phyloP scores from a whole-genome alignment of 371 early-diverging fungal species.

The Lichtheimia ornata region DNA sequence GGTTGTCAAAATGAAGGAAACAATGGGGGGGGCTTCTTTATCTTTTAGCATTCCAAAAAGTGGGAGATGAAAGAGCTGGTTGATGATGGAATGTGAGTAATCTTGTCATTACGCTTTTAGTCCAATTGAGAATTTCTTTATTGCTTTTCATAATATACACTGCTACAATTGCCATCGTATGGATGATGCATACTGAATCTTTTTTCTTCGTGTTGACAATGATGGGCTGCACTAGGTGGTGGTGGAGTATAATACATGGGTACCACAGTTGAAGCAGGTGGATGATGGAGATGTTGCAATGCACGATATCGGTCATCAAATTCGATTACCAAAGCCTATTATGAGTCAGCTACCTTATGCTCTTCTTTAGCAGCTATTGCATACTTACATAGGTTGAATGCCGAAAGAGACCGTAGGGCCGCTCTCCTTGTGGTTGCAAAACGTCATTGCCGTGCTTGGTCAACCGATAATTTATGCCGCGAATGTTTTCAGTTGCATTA shows the following conservation, averaged over 20 bases:
- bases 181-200: too few relatives aligned
- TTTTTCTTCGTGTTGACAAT: too few relatives aligned
- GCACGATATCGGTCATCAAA: slow-evolving; percentile 40
- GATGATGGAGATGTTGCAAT: slow-evolving; percentile 8
- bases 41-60: too few relatives aligned
- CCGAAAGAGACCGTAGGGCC: not conserved
- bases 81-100: too few relatives aligned
- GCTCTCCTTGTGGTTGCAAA: not conserved
- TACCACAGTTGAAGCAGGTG: not conserved
- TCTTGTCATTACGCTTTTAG: too few relatives aligned
- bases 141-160: too few relatives aligned
- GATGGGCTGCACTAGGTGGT: not conserved
- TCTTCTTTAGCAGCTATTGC: not conserved
- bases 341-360: slow-evolving; percentile 11
- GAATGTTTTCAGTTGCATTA: slow-evolving; percentile 52
- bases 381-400: slow-evolving; percentile 10
- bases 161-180: too few relatives aligned
- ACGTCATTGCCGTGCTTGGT: slow-evolving; percentile 21
- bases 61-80: too few relatives aligned
- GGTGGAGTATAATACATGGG: not conserved
- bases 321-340: slow-evolving; percentile 34
- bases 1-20: too few relatives aligned
- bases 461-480: slow-evolving; percentile 44
- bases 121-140: too few relatives aligned
- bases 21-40: too few relatives aligned